Base-by-base conservation (phyloP, 78 protist species). In the Dictyostelium purpureum region DNA sequence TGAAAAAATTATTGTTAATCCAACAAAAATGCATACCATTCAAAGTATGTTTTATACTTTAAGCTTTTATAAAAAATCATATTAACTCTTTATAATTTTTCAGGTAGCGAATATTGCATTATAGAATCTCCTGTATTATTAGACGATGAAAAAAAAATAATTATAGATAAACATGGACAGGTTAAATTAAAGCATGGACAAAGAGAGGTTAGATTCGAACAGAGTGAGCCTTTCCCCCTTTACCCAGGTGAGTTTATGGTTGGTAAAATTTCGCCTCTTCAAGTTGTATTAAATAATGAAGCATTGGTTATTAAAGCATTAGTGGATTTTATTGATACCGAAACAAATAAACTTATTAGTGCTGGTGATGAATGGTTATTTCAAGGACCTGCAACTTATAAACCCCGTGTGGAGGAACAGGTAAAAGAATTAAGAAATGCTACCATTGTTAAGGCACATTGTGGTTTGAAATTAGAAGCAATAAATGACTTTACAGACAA, bases 301-400 rank as follows among this genome's bases (percentile, higher is more conserved):
- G 97, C 97, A 10, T 79, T 95, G 16, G 71, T 74, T 2, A 77
- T 95, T 18, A 42, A 18, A 52, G 94, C 95, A n/a, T 24, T 87
- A 6, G 79, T 88, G 6, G 96, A 95, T 49, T 85, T 78, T 43
- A 28, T 7, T 1, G 95, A 81, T 43, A 24, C 24, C 1, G 37
- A 35, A 11, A n/a, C 18, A 0, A 52, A 40, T 0, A 38, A 33
- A 26, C 16, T 24, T 12, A 77, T 12, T 9, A 31, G n/a, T 11
- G 94, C 95, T 6, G 96, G 97, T n/a, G 94, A 92, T 10, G 95
- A 95, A 79, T 95, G 88, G 87, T 65, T 88, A 51, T 45, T 93
- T 18, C 54, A 14, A 19, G 97, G 95, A 1, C 95, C 97, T n/a
- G 82, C 73, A 7, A 95, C 95, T 0, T 95, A 93, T 79, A 35